Evolutionary conservation across 768 basidiomycete genomes (phyloP), one percentile per base, ranked within the genome.

Genomic region (Exidia glandulosa): DNA sequence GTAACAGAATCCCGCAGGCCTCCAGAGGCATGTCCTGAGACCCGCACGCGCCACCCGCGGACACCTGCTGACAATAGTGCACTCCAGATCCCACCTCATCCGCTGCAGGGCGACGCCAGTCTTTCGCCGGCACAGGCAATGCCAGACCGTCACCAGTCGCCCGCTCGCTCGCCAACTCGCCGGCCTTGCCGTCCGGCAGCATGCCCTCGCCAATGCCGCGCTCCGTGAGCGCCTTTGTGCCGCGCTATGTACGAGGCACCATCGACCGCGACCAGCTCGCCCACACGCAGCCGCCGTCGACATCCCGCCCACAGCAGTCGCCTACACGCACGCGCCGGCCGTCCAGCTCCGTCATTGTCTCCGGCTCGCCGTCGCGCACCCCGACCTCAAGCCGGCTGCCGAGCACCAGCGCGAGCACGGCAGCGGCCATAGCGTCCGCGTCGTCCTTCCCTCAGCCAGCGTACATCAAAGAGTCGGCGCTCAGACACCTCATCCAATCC

Each of bases 391-490:
- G n/a, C n/a, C n/a, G n/a, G n/a, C n/a, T 54, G 64, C 30, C 67
- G 63, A 31, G 50, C 50, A 25, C 50, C 12, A 29, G 25, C 50
- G 25, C 50, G 14, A 54, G 50, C 50, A 54, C 50, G 1, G 25
- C 50, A 4, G 50, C 61, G 34, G 30, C 69, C 74, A 34, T 67
- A 71, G 36, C 66, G 56, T 63, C 69, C 52, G 70, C 69, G 59
- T 72, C 65, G 33, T 72, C 74, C 58, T 91, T 86, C 70, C 74
- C 81, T 54, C 81, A 84, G 23, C 90, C 90, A 1, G 72, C 82
- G 0, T 92, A 92, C 70, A 78, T 92, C 59, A 86, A 88, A 47
- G 78, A 88, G 69, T 88, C 88, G 2, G 81, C 87, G 1, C 73
- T 92, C 59, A 83, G 86, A 59, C 76, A 90, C 65, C 70, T 87